Evolutionary conservation across 192 early-diverging fungal genomes (phyloP).

Genomic region (Umbelopsis sp.): DNA sequence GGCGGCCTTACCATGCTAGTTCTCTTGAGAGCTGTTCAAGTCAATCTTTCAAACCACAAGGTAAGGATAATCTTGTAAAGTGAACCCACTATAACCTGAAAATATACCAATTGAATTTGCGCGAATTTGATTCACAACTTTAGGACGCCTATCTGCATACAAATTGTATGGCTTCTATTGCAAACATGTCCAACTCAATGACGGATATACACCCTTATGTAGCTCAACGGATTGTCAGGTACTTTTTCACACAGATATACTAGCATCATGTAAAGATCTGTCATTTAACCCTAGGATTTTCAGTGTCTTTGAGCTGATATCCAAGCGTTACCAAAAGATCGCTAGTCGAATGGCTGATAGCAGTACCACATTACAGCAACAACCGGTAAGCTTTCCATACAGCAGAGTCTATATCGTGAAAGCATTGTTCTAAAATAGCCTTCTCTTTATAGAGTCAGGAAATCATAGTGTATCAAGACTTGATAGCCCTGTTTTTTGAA

Average conservation of each 20-base stretch:
- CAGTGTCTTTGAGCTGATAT: slow-evolving; percentile 69
- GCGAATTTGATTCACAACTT: neutral
- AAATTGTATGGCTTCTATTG: slow-evolving; percentile 61
- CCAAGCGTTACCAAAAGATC: slow-evolving; percentile 67
- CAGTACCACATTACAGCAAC: neutral
- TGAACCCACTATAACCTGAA: too few relatives aligned
- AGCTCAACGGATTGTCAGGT: slow-evolving; percentile 70
- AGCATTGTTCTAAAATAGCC: neutral
- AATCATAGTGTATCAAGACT: slow-evolving; percentile 62
- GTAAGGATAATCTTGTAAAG: slow-evolving; percentile 35
- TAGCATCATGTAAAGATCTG: too few relatives aligned
- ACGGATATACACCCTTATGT: slow-evolving; percentile 67
- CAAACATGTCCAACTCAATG: slow-evolving; percentile 63
- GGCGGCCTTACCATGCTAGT: slow-evolving; percentile 70
- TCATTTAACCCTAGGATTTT: neutral
- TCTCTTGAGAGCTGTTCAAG: slow-evolving; percentile 64
- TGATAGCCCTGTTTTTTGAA: slow-evolving; percentile 67
- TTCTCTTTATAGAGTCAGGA: slow-evolving; percentile 33
- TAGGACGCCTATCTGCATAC: slow-evolving; percentile 75
- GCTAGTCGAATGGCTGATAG: slow-evolving; percentile 17
- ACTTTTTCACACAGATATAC: neutral
- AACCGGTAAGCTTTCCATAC: neutral
- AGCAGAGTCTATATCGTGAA: too few relatives aligned
- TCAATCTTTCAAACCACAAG: slow-evolving; percentile 69
- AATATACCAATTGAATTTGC: too few relatives aligned